Base-by-base conservation (phyloP, 1,284 basidiomycete genomes). In the Agroathelia rolfsii region DNA sequence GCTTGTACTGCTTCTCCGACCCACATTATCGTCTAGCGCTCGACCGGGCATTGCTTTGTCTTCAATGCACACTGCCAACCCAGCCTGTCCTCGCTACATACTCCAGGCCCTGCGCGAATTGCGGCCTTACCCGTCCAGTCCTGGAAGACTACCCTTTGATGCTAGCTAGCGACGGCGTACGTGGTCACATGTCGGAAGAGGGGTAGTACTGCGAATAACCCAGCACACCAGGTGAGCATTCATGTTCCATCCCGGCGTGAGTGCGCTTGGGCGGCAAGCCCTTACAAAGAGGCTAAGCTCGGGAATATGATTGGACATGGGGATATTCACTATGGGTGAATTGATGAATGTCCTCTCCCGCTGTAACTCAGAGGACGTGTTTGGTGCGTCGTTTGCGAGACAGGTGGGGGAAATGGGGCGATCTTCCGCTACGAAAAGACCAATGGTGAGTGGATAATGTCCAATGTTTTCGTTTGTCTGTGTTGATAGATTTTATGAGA, bases 141-240 rank as follows among this genome's bases (percentile, higher is more conserved):
- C 71, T 77, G 46, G 74, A 75, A 28, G 81, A 87, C 40, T 93
- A 96, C 48, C 83, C 96, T 24, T 75, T 96, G 28, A 83, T 96
- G 36, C 71, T 96, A 20, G 84, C 88, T 2, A 80, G 73, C 21
- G 93, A 97, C 51, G 93, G 93, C 1, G 64, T 96, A 31, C 81
- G 83, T 48, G 93, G 96, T 56, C 96, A 97, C 49, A 61, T 96
- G 30, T 96, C 92, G 72, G 92, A 96, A 51, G 83, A 89, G 49
- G 93, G 96, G 42, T n/a, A n/a, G 82, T 97, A 16, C 60, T 96
- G 9, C 90, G 95, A 42, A 86, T 90, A 47, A 81, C 95, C 8
- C 61, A 72, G 9, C 65, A 79, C 26, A 85, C 88, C 51, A 63
- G 71, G 12, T 56, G 55, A 30, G 52, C 60, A 16, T 65, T 62